These are phyloP conservation scores for Ustilago tritici DNA, from an alignment of 1,284 basidiomycete species.

Conservation along the genomic window DNA sequence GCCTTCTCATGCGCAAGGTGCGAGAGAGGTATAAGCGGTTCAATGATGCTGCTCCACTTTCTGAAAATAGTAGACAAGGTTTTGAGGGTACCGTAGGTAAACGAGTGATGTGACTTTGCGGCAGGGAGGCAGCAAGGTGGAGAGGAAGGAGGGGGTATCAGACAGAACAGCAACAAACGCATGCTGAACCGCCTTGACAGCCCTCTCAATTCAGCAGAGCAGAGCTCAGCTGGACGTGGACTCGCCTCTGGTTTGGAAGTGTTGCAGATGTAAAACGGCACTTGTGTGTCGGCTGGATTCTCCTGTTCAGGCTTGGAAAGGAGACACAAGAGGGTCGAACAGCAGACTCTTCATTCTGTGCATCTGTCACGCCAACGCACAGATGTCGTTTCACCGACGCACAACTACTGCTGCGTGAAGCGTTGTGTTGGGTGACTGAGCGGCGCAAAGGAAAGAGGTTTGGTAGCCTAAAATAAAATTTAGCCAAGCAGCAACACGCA, in stretches of 20 bases:
- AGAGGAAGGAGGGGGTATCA: neutral
- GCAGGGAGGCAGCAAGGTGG: neutral
- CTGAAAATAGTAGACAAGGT: slow-evolving; percentile 19
- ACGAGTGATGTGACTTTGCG: neutral
- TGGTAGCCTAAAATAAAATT: neutral
- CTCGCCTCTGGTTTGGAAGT: neutral
- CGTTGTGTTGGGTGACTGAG: neutral
- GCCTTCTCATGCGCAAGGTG: neutral
- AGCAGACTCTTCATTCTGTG: neutral
- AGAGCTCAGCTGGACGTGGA: neutral
- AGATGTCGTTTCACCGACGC: neutral
- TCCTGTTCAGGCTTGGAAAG: neutral
- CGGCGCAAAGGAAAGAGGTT: neutral
- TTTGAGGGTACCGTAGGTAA: slow-evolving; percentile 12
- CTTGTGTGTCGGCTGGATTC: slow-evolving; percentile 5
- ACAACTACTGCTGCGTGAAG: neutral
- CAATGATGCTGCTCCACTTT: slow-evolving; percentile 4
- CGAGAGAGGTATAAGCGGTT: neutral
- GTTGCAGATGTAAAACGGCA: neutral
- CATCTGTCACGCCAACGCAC: neutral
- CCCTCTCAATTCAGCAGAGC: neutral
- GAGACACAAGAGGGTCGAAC: neutral
- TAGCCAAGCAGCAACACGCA: neutral
- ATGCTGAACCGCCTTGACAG: neutral
- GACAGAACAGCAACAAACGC: neutral